Evolutionary conservation across 176 grass and related monocot genomes (phyloP).

Genomic region (Rhynchospora pubera): DNA sequence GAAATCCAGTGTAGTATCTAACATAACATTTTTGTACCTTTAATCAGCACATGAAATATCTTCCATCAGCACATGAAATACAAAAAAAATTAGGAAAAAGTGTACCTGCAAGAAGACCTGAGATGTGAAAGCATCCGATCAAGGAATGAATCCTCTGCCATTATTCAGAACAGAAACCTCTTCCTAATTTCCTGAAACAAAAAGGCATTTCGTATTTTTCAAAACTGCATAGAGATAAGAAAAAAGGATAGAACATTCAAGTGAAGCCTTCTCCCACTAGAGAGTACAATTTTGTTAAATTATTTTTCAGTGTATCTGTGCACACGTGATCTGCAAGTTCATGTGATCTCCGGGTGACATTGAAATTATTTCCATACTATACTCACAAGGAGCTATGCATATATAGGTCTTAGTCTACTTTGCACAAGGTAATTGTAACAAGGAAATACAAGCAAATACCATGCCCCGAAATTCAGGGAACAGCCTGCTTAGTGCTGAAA

Average conservation of each 20-base stretch:
- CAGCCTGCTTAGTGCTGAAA: not conserved
- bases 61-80: not conserved
- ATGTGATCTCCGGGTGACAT: not conserved
- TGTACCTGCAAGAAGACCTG: slow-evolving; percentile 58
- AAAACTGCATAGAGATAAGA: not conserved
- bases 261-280: not conserved
- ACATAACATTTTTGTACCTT: not conserved
- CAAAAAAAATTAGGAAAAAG: not conserved
- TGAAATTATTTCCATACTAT: not conserved
- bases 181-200: not conserved
- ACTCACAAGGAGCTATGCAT: not conserved
- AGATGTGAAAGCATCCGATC: slow-evolving; percentile 70
- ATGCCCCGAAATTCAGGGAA: not conserved
- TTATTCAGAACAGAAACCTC: slow-evolving; percentile 18
- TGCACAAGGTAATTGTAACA: not conserved
- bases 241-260: not conserved
- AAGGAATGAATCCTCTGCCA: slow-evolving; percentile 48
- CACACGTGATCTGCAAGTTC: not conserved
- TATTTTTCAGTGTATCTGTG: not conserved
- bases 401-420: not conserved
- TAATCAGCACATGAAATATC: not conserved
- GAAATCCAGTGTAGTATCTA: slow-evolving; percentile 95
- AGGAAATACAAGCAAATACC: not conserved
- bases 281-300: not conserved
- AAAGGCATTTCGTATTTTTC: not conserved